These are phyloP conservation scores for Komagataea norvegica DNA, from an alignment of 1,139 yeast genomes.

Conservation along the genomic window DNA sequence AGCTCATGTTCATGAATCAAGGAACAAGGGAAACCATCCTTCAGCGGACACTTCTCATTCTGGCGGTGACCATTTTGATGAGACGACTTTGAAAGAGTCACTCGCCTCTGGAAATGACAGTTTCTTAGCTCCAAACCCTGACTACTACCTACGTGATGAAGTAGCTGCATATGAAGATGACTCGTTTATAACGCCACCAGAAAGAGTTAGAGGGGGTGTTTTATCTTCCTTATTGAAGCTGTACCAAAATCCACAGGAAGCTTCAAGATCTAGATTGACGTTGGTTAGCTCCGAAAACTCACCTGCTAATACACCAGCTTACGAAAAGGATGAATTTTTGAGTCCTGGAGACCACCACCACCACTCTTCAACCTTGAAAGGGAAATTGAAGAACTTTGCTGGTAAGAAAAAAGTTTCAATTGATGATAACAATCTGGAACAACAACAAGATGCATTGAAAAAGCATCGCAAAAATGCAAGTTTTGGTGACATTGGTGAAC, in stretches of 20 bases:
- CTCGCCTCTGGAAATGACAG: slow-evolving; percentile 11
- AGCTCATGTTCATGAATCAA: slow-evolving; percentile 25
- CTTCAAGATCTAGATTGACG: slow-evolving; percentile 32
- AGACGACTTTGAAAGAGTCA: slow-evolving; percentile 17
- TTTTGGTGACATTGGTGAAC: slow-evolving; percentile 18
- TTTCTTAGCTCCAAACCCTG: slow-evolving; percentile 43
- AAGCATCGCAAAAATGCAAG: slow-evolving; percentile 20
- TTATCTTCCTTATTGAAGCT: slow-evolving; percentile 68
- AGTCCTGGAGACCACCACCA: slow-evolving; percentile 6
- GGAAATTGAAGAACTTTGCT: slow-evolving; percentile 16
- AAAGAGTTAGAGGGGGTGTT: slow-evolving; percentile 76
- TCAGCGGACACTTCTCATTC: not conserved
- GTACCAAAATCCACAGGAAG: slow-evolving; percentile 48
- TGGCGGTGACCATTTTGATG: slow-evolving; percentile 12
- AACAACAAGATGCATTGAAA: slow-evolving; percentile 15
- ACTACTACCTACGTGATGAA: slow-evolving; percentile 34
- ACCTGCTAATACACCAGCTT: slow-evolving; percentile 19
- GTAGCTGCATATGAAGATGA: slow-evolving; percentile 32
- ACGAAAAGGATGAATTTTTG: slow-evolving; percentile 12
- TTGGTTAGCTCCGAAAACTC: slow-evolving; percentile 13
- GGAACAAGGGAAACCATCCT: slow-evolving; percentile 7
- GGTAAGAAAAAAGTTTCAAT: slow-evolving; percentile 19
- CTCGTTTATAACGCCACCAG: slow-evolving; percentile 66
- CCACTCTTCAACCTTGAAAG: slow-evolving; percentile 10
- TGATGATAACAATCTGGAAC: slow-evolving; percentile 16